Conservation (phyloP, 306 rosid genomes). For the Ammopiptanthus mongolicus region DNA sequence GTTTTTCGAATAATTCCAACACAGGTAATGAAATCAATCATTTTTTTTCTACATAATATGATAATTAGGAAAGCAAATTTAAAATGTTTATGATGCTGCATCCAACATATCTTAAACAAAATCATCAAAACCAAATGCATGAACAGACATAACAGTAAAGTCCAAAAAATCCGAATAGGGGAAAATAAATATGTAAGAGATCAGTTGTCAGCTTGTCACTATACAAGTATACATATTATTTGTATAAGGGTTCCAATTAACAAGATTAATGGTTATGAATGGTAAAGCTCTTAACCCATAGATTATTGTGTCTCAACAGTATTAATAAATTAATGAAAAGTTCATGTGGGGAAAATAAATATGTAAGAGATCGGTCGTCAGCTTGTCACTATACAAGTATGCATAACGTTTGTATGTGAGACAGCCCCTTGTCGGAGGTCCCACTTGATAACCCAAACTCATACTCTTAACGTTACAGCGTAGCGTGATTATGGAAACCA, state of each 20-base stretch:
- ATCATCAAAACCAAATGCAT: not conserved
- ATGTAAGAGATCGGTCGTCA: too few species aligned
- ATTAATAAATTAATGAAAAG: not conserved
- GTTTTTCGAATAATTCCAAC: conserved; percentile 81
- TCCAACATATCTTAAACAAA: not conserved
- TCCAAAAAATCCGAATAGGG: not conserved
- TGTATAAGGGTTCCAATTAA: too few species aligned
- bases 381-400: too few species aligned
- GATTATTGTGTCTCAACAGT: not conserved
- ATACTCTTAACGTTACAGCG: too few species aligned
- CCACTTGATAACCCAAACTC: too few species aligned
- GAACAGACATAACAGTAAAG: not conserved
- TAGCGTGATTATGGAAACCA: too few species aligned
- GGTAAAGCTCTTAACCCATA: not conserved
- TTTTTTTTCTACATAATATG: not conserved
- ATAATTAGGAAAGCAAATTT: not conserved
- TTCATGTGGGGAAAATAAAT: not conserved
- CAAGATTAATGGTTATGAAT: not conserved
- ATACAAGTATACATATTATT: too few species aligned
- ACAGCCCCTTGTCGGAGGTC: too few species aligned
- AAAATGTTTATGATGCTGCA: not conserved
- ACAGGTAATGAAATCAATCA: conserved; percentile 14
- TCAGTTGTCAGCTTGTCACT: too few species aligned
- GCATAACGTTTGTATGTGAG: too few species aligned
- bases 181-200: too few species aligned